Conservation (phyloP, 2,329 filamentous ascomycete species). For the Pseudogymnoascus sp. region DNA sequence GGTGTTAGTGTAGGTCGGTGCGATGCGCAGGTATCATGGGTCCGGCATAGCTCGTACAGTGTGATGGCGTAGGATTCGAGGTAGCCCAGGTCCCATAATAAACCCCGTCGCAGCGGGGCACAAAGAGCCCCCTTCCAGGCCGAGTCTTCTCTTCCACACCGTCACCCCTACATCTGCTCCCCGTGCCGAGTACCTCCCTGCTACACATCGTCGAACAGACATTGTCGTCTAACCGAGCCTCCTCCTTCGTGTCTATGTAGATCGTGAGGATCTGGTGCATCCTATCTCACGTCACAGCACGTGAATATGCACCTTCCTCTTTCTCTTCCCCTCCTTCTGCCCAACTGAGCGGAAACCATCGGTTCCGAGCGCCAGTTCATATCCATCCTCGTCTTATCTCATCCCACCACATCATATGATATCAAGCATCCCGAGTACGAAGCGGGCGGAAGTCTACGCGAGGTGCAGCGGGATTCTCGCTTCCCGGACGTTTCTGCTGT, state of each 20-base stretch:
- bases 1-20: too few relatives aligned
- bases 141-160: neutral
- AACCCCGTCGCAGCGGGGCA: neutral
- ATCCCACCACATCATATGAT: neutral
- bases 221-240: neutral
- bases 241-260: neutral
- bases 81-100: neutral
- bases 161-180: neutral
- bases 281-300: neutral
- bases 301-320: neutral
- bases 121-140: neutral
- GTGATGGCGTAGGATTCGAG: neutral
- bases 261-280: neutral
- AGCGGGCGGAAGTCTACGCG: neutral
- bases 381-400: neutral
- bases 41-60: neutral
- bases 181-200: neutral
- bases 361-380: neutral
- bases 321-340: neutral
- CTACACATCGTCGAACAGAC: neutral
- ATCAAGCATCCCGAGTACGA: neutral
- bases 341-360: neutral
- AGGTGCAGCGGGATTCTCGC: conserved; percentile 1
- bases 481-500: neutral
- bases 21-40: neutral